A percentile compares a stretch with the other conserved stretches of the same genome.
These are phyloP conservation scores for Silene conica DNA, from an alignment of 148 eudicot species.

Conservation along the genomic window DNA sequence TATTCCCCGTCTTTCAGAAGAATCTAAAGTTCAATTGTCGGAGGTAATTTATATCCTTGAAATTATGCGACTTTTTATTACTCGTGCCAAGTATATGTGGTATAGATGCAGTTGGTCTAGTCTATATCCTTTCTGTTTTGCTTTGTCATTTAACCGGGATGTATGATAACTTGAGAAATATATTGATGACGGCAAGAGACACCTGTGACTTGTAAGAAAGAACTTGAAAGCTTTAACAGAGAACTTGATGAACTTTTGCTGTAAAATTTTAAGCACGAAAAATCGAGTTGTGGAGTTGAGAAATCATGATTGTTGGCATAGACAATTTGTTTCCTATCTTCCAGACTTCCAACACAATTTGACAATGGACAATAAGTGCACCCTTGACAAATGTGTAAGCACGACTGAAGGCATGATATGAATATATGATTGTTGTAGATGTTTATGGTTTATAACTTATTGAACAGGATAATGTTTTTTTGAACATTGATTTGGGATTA, in stretches of 20 bases:
- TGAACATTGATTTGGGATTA: background rate
- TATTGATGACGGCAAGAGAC: background rate
- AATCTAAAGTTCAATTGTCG: conserved; percentile 39
- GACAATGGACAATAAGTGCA: too few relatives aligned
- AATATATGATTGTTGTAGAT: background rate
- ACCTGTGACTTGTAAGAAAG: conserved; percentile 2
- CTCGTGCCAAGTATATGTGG: conserved; percentile 3
- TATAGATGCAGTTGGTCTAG: background rate
- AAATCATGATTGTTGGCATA: background rate
- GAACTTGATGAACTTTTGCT: background rate
- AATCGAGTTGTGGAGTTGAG: background rate
- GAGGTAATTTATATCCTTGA: conserved; percentile 48
- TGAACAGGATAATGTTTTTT: background rate
- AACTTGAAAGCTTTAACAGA: background rate
- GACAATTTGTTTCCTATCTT: too few relatives aligned
- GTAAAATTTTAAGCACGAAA: background rate
- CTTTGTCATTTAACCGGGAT: background rate
- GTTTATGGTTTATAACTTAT: background rate
- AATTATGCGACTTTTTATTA: conserved; percentile 12
- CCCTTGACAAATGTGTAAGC: too few relatives aligned
- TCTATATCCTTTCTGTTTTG: conserved; percentile 8
- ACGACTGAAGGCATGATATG: too few relatives aligned
- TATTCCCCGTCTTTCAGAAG: conserved; percentile 53
- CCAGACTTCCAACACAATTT: too few relatives aligned
- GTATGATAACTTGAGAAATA: background rate